Evolutionary conservation across 352 stramenopile genomes (phyloP), one percentile per base, ranked within the genome.

Genomic region (Globisporangium recalcitrans): DNA sequence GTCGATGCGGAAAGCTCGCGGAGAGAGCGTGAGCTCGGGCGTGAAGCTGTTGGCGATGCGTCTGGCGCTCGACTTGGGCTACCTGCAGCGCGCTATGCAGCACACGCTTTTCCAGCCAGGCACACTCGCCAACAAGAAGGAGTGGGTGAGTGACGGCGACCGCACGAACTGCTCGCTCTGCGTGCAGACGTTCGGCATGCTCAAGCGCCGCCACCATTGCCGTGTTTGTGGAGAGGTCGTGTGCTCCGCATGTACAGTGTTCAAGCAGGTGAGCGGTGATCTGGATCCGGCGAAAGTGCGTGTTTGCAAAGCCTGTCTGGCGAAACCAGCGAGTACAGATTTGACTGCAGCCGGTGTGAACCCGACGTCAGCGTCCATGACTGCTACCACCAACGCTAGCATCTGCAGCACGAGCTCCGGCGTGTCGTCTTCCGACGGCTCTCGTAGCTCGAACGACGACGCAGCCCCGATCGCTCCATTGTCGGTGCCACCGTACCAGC

Each of bases 181-280:
- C 40, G 72, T 87, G 14, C 87, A 91, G 56, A 74, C 78, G 0
- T 95, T 95, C 27, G 67, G 76, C 27, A 82, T 94, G 76, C 65
- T 95, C n/a, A 87, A 85, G 62, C 77, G 87, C 32, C 83, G 84
- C 26, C 87, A 96, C 61, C 87, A 96, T 65, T 96, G 87, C 53
- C 82, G 87, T 38, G 81, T 92, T 11, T 96, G 87, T 51, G 87
- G 87, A 4, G 85, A 93, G 62, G 85, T 96, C n/a, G 85, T 96
- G 19, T 96, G 87, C 55, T 80, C 78, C 0, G 72, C 73, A 8
- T 93, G 85, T 60, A 91, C 85, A 0, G 81, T 90, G 60, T 91
- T 91, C 60, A 93, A 91, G 56, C 64, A 84, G 54, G 79, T 91
- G 38, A 85, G 73, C 36, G 72, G 72, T 16, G 73, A 86, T n/a